Evolutionary conservation across 768 basidiomycete genomes (phyloP).

Genomic region (Pulveroboletus sp.): DNA sequence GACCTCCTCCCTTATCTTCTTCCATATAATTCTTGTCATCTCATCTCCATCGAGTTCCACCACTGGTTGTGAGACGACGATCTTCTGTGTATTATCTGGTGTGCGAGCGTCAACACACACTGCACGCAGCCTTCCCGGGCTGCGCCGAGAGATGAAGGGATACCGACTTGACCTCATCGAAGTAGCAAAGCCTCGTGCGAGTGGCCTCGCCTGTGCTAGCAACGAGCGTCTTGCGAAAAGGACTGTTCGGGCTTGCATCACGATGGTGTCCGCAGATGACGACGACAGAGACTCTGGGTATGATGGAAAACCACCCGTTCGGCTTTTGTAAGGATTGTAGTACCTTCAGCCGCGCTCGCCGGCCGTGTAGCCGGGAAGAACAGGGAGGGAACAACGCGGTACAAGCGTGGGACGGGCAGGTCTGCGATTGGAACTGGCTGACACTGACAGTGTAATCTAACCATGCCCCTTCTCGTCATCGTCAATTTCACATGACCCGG

Average conservation of each 20-base stretch:
- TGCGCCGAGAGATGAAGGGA: not conserved
- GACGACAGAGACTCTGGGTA: slow-evolving; percentile 8
- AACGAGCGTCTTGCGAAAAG: slow-evolving; percentile 25
- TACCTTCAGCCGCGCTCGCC: slow-evolving; percentile 10
- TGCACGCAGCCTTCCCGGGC: no score
- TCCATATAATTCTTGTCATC: slow-evolving; percentile 99
- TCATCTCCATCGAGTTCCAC: slow-evolving; percentile 98
- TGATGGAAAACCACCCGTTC: slow-evolving; percentile 6
- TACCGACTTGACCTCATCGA: slow-evolving; percentile 31
- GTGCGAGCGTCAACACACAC: slow-evolving; percentile 3
- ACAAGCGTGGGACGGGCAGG: slow-evolving; percentile 21
- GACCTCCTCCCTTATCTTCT: slow-evolving; percentile 94
- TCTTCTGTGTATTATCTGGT: slow-evolving; percentile 44
- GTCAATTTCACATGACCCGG: not conserved
- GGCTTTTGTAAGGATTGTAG: slow-evolving; percentile 22
- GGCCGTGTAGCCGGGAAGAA: slow-evolving; percentile 24
- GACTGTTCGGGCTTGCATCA: slow-evolving; percentile 22
- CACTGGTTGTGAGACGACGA: slow-evolving; percentile 81
- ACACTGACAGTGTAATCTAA: no score
- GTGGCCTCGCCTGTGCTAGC: slow-evolving; percentile 18
- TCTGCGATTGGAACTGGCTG: not conserved
- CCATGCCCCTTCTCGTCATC: not conserved
- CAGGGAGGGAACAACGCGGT: slow-evolving; percentile 16
- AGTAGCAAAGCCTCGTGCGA: slow-evolving; percentile 27
- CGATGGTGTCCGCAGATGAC: slow-evolving; percentile 5